phyloP scores from a whole-genome alignment of 2,329 filamentous ascomycete species.

The Neonectria punicea region DNA sequence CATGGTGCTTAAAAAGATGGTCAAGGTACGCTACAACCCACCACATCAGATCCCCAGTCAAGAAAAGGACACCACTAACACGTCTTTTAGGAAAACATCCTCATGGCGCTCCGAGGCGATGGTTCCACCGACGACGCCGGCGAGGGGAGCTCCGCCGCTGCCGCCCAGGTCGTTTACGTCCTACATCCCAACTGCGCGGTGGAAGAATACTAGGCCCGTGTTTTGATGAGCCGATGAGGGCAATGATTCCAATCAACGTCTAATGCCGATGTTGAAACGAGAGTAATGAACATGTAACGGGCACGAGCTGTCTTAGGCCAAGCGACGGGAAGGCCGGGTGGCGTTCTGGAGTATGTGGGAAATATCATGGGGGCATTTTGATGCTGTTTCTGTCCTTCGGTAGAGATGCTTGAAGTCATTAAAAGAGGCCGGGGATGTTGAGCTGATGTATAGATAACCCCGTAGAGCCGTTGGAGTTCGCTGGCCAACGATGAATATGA shows the following conservation, averaged over 20 bases:
- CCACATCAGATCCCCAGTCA: background rate
- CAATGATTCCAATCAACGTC: slow-evolving; percentile 9
- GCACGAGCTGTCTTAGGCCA: slow-evolving; percentile 10
- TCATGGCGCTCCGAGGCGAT: slow-evolving; percentile 80
- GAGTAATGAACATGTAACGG: slow-evolving; percentile 25
- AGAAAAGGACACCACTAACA: slow-evolving; percentile 45
- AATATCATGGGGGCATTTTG: slow-evolving; percentile 19
- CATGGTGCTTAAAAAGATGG: slow-evolving; percentile 95
- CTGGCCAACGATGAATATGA: background rate
- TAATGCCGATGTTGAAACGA: slow-evolving; percentile 26
- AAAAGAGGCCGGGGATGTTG: background rate
- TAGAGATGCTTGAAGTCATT: background rate
- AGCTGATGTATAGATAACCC: background rate
- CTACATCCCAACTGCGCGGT: slow-evolving; percentile 94
- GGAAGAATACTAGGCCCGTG: slow-evolving; percentile 64
- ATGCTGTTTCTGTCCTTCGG: slow-evolving; percentile 14
- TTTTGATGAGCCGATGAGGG: slow-evolving; percentile 1
- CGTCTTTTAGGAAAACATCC: slow-evolving; percentile 78
- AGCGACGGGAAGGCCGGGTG: background rate
- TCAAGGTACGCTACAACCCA: slow-evolving; percentile 74
- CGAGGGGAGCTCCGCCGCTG: slow-evolving; percentile 55
- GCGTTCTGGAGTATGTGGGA: slow-evolving; percentile 23
- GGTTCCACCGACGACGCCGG: slow-evolving; percentile 62
- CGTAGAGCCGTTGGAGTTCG: background rate
- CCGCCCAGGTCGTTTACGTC: slow-evolving; percentile 75